Evolutionary conservation across 768 basidiomycete species (phyloP).

Genomic region (Rhodotorula diobovata): DNA sequence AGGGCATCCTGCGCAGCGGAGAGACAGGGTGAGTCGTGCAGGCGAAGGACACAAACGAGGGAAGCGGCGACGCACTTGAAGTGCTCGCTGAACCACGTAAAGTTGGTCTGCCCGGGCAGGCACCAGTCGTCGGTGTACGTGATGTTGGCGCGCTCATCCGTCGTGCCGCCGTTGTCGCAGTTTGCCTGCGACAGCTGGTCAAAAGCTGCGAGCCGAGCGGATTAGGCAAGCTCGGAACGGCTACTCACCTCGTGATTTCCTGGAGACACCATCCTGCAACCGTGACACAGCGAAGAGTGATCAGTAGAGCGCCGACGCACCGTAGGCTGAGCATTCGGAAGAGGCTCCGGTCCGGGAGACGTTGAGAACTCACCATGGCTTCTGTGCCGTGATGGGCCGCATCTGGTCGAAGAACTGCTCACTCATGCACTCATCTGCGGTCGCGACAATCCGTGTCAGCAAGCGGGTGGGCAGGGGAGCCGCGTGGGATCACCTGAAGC

Average conservation of each 20-base stretch:
- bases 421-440: slow-evolving; percentile 24
- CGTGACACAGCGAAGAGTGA: too few species aligned
- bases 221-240: not conserved
- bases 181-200: not conserved
- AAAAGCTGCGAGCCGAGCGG: not conserved
- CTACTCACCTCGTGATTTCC: slow-evolving; percentile 45
- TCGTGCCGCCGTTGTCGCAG: slow-evolving; percentile 28
- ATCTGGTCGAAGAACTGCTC: slow-evolving; percentile 41
- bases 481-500: too few species aligned
- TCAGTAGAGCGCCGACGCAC: too few species aligned
- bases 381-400: slow-evolving; percentile 29
- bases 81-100: not conserved
- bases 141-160: slow-evolving; percentile 12
- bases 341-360: not conserved
- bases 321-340: too few species aligned
- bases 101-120: not conserved
- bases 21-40: slow-evolving; percentile 27
- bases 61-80: not conserved
- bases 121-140: slow-evolving; percentile 22
- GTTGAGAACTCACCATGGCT: slow-evolving; percentile 1
- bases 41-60: slow-evolving; percentile 1
- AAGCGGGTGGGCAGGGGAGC: too few species aligned
- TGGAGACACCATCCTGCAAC: slow-evolving; percentile 18
- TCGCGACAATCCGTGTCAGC: not conserved
- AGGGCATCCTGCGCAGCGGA: slow-evolving; percentile 33